These are phyloP conservation scores for Lecanosticta acicola DNA, from an alignment of 2,329 filamentous ascomycete genomes.

Conservation along the genomic window DNA sequence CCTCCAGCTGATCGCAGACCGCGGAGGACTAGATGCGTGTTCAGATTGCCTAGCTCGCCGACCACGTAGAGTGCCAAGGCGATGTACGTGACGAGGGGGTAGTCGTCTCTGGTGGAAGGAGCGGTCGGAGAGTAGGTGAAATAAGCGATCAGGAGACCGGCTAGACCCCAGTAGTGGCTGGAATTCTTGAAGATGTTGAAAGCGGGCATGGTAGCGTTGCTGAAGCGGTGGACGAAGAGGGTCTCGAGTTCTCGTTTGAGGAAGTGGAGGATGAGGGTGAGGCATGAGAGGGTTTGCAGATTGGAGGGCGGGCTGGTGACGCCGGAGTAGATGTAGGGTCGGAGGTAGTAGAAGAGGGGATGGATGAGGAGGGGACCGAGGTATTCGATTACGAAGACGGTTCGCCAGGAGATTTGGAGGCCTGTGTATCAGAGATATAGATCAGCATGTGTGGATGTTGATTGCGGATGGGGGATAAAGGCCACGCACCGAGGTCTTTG, in stretches of 20 bases:
- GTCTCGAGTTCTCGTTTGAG: conserved; percentile 94
- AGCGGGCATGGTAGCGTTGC: conserved; percentile 85
- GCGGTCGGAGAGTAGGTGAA: conserved; percentile 77
- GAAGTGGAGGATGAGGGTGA: conserved; percentile 76
- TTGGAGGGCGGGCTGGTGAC: conserved; percentile 48
- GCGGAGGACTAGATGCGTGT: conserved; percentile 73
- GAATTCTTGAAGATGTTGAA: conserved; percentile 93
- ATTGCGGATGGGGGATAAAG: conserved; percentile 1
- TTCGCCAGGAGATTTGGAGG: conserved; percentile 83
- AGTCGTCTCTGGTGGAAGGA: conserved; percentile 53
- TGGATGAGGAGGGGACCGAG: conserved; percentile 87
- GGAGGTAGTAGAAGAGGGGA: conserved; percentile 62
- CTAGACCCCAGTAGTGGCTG: conserved; percentile 84
- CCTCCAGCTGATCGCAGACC: conserved; percentile 71
- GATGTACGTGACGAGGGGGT: conserved; percentile 54
- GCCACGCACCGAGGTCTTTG: conserved; percentile 76
- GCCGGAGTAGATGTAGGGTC: conserved; percentile 64
- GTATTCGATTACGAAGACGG: conserved; percentile 94
- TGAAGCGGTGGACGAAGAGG: conserved; percentile 90
- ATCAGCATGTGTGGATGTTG: background rate
- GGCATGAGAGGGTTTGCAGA: conserved; percentile 67
- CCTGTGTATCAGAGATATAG: conserved; percentile 50
- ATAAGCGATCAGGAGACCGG: conserved; percentile 74
- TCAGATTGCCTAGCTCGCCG: conserved; percentile 74
- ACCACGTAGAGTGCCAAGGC: conserved; percentile 69